Evolutionary conservation across 2,329 filamentous ascomycete genomes (phyloP).

Genomic region (Claviceps sp.): DNA sequence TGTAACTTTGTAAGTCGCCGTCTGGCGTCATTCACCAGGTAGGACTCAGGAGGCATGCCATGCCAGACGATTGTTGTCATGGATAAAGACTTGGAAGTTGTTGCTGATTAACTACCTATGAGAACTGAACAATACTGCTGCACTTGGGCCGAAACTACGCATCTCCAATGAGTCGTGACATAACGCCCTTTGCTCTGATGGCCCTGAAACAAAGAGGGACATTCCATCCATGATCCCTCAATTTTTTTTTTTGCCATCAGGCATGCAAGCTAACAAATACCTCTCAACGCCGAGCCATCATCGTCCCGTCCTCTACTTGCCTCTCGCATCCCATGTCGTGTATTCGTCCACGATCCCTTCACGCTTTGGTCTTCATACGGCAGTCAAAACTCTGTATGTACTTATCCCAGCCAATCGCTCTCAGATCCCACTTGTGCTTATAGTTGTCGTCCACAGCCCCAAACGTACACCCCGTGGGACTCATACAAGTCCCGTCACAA

Average conservation of each 20-base stretch:
- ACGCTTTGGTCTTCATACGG: not conserved
- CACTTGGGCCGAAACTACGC: no score
- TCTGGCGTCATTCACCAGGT: no score
- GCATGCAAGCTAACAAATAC: no score
- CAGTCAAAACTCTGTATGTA: constrained; percentile 24
- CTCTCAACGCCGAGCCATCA: constrained; percentile 1
- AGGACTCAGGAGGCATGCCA: no score
- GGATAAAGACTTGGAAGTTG: no score
- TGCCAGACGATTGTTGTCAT: no score
- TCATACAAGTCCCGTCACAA: constrained; percentile 33
- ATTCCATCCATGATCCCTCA: not conserved
- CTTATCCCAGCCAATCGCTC: constrained; percentile 30
- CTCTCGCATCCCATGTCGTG: not conserved
- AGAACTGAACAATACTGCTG: no score
- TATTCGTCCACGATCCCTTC: not conserved
- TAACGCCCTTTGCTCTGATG: no score
- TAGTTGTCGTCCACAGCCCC: constrained; percentile 32
- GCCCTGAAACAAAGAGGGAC: not conserved
- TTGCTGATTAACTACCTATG: no score
- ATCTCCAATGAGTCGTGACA: no score
- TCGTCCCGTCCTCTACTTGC: not conserved
- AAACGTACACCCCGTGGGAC: constrained; percentile 39
- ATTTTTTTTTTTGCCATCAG: no score
- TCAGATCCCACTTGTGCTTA: constrained; percentile 33
- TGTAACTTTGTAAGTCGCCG: no score